Conservation (phyloP, 2,329 filamentous ascomycete species). For the Huntiella abstrusa region DNA sequence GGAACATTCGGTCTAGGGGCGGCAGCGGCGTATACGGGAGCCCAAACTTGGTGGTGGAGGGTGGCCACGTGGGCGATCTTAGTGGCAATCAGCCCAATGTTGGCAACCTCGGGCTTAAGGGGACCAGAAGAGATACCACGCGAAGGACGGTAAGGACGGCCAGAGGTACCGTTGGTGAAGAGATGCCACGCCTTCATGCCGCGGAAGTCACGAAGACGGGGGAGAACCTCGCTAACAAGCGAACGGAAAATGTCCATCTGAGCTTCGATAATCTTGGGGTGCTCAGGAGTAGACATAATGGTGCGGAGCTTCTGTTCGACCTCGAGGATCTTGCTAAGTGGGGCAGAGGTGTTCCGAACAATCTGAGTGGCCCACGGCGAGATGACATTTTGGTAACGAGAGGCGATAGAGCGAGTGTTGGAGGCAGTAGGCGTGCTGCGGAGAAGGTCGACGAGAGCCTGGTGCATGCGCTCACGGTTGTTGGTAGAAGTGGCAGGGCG, state of each 20-base stretch:
- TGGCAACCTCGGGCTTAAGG: constrained; percentile 28
- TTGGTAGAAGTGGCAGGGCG: constrained; percentile 21
- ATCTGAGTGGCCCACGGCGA: constrained; percentile 38
- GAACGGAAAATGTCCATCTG: constrained; percentile 22
- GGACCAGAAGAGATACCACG: constrained; percentile 18
- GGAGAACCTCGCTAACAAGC: constrained; percentile 20
- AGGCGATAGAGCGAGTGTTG: constrained; percentile 16
- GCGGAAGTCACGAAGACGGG: constrained; percentile 10
- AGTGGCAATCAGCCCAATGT: constrained; percentile 49
- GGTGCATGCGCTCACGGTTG: constrained; percentile 30
- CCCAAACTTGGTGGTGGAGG: constrained; percentile 83
- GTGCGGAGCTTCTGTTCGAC: constrained; percentile 31
- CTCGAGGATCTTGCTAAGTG: constrained; percentile 26
- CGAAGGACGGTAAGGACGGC: constrained; percentile 12
- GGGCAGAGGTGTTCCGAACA: constrained; percentile 35
- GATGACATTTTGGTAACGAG: constrained; percentile 33
- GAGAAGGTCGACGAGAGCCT: constrained; percentile 33
- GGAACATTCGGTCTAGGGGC: not conserved
- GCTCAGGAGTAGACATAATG: constrained; percentile 24
- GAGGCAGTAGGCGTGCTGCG: constrained; percentile 27
- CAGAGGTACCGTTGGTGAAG: constrained; percentile 32
- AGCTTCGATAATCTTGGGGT: constrained; percentile 26
- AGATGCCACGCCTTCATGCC: constrained; percentile 17
- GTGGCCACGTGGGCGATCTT: constrained; percentile 68
- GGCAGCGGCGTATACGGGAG: constrained; percentile 21